phyloP scores from a whole-genome alignment of 371 early-diverging fungal genomes.

The Choanephora cucurbitarum region DNA sequence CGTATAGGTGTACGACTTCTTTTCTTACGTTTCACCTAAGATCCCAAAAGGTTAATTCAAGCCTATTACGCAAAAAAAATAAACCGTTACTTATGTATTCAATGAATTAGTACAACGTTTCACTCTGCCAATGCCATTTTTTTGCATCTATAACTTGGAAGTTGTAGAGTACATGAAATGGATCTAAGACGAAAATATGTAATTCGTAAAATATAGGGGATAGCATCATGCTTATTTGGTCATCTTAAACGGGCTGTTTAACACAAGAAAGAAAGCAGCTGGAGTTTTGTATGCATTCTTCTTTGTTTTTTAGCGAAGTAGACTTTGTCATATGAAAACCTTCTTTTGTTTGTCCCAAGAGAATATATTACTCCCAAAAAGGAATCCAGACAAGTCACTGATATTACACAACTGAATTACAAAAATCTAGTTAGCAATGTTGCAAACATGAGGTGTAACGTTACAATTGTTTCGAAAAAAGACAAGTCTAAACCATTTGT shows the following conservation, averaged over 20 bases:
- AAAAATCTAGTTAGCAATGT: background rate
- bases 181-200: background rate
- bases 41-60: background rate
- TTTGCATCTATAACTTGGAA: background rate
- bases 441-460: background rate
- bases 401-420: too few relatives aligned
- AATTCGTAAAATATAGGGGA: too few relatives aligned
- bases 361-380: too few relatives aligned
- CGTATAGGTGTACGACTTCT: too few relatives aligned
- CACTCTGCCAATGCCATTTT: background rate
- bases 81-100: constrained; percentile 6
- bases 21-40: constrained; percentile 9
- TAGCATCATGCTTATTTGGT: background rate
- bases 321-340: constrained; percentile 5
- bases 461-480: constrained; percentile 18
- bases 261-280: background rate
- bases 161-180: too few relatives aligned
- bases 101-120: constrained; percentile 10
- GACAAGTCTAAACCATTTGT: background rate
- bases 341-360: background rate
- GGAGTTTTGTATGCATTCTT: background rate
- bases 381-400: too few relatives aligned
- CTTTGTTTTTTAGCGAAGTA: constrained; percentile 1
- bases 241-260: background rate
- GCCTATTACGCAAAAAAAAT: constrained; percentile 1